phyloP scores from a whole-genome alignment of 768 basidiomycete genomes.

The Phylloporus sp. region DNA sequence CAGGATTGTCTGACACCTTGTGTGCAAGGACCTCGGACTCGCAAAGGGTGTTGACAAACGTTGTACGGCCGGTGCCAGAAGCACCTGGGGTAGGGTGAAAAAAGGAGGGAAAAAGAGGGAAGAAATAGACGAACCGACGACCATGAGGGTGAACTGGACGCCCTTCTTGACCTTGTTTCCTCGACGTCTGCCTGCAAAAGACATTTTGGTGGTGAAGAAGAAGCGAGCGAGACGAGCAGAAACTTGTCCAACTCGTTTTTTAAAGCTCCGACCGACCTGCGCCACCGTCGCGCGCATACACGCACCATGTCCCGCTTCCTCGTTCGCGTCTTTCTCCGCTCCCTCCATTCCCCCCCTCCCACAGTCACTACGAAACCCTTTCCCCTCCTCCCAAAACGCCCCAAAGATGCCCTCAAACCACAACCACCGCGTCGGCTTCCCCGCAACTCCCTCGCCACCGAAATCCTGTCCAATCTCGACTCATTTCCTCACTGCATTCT shows the following conservation, averaged over 20 bases:
- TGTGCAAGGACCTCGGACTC: constrained; percentile 89
- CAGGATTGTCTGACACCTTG: constrained; percentile 79
- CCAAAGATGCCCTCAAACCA: not conserved
- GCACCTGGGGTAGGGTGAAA: constrained; percentile 58
- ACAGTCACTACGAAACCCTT: constrained; percentile 46
- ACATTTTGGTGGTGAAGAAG: constrained; percentile 48
- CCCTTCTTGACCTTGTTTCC: constrained; percentile 99
- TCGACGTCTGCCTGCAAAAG: constrained; percentile 80
- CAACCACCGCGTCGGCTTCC: not conserved
- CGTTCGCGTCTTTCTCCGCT: constrained; percentile 10
- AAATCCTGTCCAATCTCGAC: constrained; percentile 64
- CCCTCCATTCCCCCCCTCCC: constrained; percentile 9
- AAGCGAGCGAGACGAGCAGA: constrained; percentile 30
- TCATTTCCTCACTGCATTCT: constrained; percentile 86
- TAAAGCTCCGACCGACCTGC: constrained; percentile 31
- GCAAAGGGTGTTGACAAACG: constrained; percentile 99
- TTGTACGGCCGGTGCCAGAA: constrained; percentile 95
- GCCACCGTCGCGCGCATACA: constrained; percentile 33
- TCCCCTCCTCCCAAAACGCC: constrained; percentile 52
- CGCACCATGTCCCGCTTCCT: constrained; percentile 11
- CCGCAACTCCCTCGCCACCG: constrained; percentile 54
- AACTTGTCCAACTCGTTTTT: constrained; percentile 29
- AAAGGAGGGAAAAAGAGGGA: not conserved
- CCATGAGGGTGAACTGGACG: constrained; percentile 96
- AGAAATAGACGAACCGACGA: constrained; percentile 69